Evolutionary conservation across 495 filamentous ascomycete species (phyloP).

Genomic region (Tetracladium setigerum): DNA sequence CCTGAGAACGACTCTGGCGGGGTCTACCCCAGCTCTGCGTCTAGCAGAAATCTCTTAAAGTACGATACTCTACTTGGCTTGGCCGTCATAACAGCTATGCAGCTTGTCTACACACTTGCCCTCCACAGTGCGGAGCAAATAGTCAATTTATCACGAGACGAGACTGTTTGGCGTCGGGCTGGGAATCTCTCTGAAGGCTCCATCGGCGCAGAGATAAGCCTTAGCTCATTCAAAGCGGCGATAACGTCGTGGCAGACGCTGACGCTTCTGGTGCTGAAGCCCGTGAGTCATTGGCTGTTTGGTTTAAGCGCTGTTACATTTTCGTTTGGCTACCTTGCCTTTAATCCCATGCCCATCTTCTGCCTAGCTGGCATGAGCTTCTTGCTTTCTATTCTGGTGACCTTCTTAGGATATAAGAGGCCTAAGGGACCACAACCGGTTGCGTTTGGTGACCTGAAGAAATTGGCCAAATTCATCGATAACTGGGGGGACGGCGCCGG

Average conservation of each 20-base stretch:
- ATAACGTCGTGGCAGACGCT: constrained; percentile 31
- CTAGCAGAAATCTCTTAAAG: too few relatives aligned
- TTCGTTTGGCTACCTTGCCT: constrained; percentile 16
- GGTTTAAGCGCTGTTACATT: constrained; percentile 28
- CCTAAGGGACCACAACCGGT: constrained; percentile 31
- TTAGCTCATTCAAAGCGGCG: constrained; percentile 25
- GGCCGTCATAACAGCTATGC: constrained; percentile 22
- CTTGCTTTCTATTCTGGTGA: constrained; percentile 22
- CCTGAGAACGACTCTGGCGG: not conserved
- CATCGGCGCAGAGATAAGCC: constrained; percentile 21
- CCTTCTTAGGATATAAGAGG: constrained; percentile 24
- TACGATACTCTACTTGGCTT: too few relatives aligned
- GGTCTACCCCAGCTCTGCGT: constrained; percentile 9
- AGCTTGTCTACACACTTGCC: constrained; percentile 27
- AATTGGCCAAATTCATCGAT: constrained; percentile 35
- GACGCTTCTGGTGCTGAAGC: constrained; percentile 30
- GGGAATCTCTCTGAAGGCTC: constrained; percentile 16
- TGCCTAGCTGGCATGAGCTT: constrained; percentile 22
- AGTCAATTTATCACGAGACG: constrained; percentile 36
- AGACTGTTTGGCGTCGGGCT: constrained; percentile 26
- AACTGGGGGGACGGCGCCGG: constrained; percentile 26
- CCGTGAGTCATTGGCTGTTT: constrained; percentile 36
- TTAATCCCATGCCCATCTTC: constrained; percentile 29
- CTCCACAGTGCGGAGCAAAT: constrained; percentile 38
- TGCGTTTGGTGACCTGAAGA: constrained; percentile 35